Base-by-base conservation (phyloP, 371 early-diverging fungal species). In the Mortierella sp. region DNA sequence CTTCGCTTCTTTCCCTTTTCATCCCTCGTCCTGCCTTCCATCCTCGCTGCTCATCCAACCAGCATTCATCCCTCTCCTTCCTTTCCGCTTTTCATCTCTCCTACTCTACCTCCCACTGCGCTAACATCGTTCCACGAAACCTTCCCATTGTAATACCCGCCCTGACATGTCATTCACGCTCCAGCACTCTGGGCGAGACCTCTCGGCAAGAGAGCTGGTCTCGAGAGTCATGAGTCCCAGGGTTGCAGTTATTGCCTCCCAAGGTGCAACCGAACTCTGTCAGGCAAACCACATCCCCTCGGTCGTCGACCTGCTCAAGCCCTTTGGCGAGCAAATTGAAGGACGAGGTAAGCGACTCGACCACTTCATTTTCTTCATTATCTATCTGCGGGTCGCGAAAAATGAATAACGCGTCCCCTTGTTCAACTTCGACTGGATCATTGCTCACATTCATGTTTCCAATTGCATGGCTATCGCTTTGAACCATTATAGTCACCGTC, bases 291-390 rank as follows among this genome's bases (percentile, higher is more conserved):
- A 92, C 65, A 89, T 96, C 71, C 89, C 93, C 41, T 90, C 93
- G 1, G 91, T 97, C 81, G 92, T 91, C 12, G 95, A 97, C 76
- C 89, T 97, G 29, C 85, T 98, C 49, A 88, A 91, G 65, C 98
- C 98, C 11, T 97, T 98, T 91, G 97, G 97, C 18, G 92, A 93
- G 32, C 89, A 89, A 58, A 92, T 97, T 49, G 94, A 95, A 70
- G 94, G 94, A 21, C 92, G 92, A 91, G 91, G 96, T 95, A 90
- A 72, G 87, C 75, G 29, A 27, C 32, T 41, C 14, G 27, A 49
- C 5, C 65, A 18, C 29, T 29, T 68, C 70, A 32, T 41, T 75
- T 77, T 21, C 18, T 51, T 49, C 72, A 41, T 60, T 29, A 70
- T 32, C 72, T 70, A 16, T 54, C 76, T 46, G 56, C 63, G 44